Conservation (phyloP, 768 basidiomycete genomes). For the Boletus speciosus region DNA sequence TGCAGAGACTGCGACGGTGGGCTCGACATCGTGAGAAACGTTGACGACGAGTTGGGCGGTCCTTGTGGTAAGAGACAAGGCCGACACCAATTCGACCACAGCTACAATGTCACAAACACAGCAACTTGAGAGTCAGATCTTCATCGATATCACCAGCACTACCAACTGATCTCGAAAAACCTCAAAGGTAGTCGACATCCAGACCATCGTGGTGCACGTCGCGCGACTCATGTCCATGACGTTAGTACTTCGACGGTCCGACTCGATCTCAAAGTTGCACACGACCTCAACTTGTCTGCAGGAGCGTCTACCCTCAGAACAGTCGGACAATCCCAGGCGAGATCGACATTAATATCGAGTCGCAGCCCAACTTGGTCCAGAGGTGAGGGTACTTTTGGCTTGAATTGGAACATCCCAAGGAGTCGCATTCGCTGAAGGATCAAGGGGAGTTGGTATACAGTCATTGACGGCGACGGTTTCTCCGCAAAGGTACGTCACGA, state of each 20-base stretch:
- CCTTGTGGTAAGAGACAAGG: constrained; percentile 14
- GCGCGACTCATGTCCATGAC: neutral
- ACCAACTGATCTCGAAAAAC: neutral
- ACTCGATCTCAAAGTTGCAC: neutral
- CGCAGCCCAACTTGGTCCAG: neutral
- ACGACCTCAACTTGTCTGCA: neutral
- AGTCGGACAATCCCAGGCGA: neutral
- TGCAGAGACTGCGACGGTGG: constrained; percentile 31
- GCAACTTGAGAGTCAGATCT: neutral
- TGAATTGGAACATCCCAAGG: neutral
- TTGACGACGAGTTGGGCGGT: constrained; percentile 11
- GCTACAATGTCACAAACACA: neutral
- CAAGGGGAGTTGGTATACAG: neutral
- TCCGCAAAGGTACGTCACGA: neutral
- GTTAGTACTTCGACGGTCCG: too few species aligned
- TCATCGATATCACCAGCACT: neutral
- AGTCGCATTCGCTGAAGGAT: neutral
- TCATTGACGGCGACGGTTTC: neutral
- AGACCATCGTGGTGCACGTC: neutral
- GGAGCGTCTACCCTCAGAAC: neutral
- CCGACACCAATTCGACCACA: neutral
- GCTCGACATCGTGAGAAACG: constrained; percentile 28
- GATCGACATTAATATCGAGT: neutral
- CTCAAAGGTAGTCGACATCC: neutral
- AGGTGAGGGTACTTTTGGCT: neutral